phyloP scores from a whole-genome alignment of 495 filamentous ascomycete species.

The Aspergillus olivimuriae region DNA sequence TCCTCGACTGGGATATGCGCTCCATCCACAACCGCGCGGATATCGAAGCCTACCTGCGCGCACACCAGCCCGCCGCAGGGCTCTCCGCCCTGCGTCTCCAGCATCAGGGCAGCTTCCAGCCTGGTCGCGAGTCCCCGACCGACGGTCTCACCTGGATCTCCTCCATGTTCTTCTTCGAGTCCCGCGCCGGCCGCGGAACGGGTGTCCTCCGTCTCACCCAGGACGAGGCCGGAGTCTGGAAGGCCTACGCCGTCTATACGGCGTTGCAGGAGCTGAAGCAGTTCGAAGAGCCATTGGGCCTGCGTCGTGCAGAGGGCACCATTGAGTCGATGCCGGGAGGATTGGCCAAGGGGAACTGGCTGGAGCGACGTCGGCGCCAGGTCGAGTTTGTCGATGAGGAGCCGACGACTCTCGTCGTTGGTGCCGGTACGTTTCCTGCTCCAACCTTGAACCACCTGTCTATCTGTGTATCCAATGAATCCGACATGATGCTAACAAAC shows the following conservation, averaged over 20 bases:
- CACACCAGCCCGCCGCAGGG: constrained; percentile 26
- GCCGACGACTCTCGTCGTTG: constrained; percentile 62
- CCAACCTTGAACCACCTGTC: no score
- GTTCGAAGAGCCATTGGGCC: constrained; percentile 45
- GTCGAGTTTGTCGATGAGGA: constrained; percentile 50
- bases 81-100: constrained; percentile 36
- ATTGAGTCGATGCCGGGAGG: constrained; percentile 53
- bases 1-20: constrained; percentile 52
- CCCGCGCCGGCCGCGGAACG: constrained; percentile 46
- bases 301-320: constrained; percentile 45
- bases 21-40: constrained; percentile 43
- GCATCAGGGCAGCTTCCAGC: constrained; percentile 31
- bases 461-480: neutral
- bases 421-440: constrained; percentile 38
- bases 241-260: constrained; percentile 60
- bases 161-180: constrained; percentile 47
- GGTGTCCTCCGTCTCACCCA: constrained; percentile 53
- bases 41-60: constrained; percentile 44
- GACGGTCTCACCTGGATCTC: constrained; percentile 44
- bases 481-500: neutral
- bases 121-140: constrained; percentile 33
- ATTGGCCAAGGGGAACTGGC: constrained; percentile 59
- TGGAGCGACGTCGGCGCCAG: constrained; percentile 51
- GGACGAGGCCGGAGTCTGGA: constrained; percentile 46
- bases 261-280: constrained; percentile 46